phyloP scores from a whole-genome alignment of 1,139 yeast species.

The Magnusiomyces ingens region DNA sequence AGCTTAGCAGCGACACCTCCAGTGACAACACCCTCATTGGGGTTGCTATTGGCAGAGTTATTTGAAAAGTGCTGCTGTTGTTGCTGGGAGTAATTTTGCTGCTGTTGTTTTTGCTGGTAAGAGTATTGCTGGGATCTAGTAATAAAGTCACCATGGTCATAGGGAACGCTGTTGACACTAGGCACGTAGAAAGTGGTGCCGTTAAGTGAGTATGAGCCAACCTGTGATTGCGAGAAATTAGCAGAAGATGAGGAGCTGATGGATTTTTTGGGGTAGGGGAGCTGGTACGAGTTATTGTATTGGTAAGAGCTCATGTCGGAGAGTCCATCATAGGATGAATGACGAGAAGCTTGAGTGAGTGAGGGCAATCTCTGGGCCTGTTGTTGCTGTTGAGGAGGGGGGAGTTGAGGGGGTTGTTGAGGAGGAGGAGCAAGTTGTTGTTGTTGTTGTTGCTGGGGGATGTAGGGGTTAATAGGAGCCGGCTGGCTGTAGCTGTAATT shows the following conservation, averaged over 20 bases:
- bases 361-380: conserved; percentile 9
- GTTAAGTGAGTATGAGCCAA: conserved; percentile 20
- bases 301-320: conserved; percentile 6
- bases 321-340: conserved; percentile 6
- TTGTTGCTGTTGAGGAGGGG: conserved; percentile 5
- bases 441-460: background rate
- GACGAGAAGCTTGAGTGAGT: conserved; percentile 5
- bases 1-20: conserved; percentile 76
- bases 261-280: conserved; percentile 12
- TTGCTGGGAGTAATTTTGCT: conserved; percentile 15
- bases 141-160: conserved; percentile 19
- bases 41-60: conserved; percentile 18
- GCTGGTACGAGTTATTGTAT: conserved; percentile 12
- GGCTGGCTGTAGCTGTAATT: background rate
- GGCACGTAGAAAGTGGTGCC: conserved; percentile 26
- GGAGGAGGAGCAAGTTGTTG: background rate
- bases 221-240: conserved; percentile 8
- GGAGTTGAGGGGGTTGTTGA: background rate
- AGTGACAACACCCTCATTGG: conserved; percentile 28
- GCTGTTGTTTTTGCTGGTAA: background rate
- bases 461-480: background rate
- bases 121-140: conserved; percentile 9
- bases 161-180: conserved; percentile 17
- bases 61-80: conserved; percentile 18
- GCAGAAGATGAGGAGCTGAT: conserved; percentile 8